These are phyloP conservation scores for Candida sphagnicola DNA, from an alignment of 805 yeast species.

Conservation along the genomic window DNA sequence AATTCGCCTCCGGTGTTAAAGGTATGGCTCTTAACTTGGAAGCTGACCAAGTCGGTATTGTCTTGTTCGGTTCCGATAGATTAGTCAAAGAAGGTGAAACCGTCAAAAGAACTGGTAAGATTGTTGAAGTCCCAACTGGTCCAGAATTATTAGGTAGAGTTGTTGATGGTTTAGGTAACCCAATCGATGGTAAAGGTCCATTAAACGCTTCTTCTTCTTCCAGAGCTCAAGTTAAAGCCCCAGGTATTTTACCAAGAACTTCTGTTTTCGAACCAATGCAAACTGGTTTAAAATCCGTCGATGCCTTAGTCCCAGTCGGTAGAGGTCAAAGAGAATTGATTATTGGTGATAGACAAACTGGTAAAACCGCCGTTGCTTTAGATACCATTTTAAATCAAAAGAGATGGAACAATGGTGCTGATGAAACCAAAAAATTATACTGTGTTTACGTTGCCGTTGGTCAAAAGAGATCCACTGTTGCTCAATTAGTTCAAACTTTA, in stretches of 20 bases:
- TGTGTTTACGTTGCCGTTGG: slow-evolving; percentile 99
- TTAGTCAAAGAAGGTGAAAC: slow-evolving; percentile 98
- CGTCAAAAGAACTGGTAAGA: slow-evolving; percentile 99
- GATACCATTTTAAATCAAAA: slow-evolving; percentile 99
- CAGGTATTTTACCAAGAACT: slow-evolving; percentile 99
- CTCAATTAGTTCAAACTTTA: slow-evolving; percentile 98
- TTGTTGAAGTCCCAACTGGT: slow-evolving; percentile 99
- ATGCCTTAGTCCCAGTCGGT: slow-evolving; percentile 98
- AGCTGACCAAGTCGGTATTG: slow-evolving; percentile 99
- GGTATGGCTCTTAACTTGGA: slow-evolving; percentile 99
- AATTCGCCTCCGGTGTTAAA: slow-evolving; percentile 98
- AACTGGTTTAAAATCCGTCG: slow-evolving; percentile 99
- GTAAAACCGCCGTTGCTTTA: slow-evolving; percentile 98
- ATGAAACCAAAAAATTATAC: slow-evolving; percentile 97
- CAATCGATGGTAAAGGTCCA: slow-evolving; percentile 99
- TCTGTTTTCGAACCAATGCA: slow-evolving; percentile 99
- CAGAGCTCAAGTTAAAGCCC: slow-evolving; percentile 99
- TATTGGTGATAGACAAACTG: slow-evolving; percentile 99
- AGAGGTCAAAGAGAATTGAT: slow-evolving; percentile 99
- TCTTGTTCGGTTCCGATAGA: slow-evolving; percentile 98
- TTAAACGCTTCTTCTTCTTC: slow-evolving; percentile 76
- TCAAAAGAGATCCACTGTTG: slow-evolving; percentile 99
- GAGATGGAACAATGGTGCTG: slow-evolving; percentile 94
- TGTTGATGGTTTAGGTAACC: slow-evolving; percentile 98
- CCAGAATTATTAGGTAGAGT: slow-evolving; percentile 98